Evolutionary conservation across 1,139 yeast species (phyloP).

Genomic region (Yamadazyma sp.): DNA sequence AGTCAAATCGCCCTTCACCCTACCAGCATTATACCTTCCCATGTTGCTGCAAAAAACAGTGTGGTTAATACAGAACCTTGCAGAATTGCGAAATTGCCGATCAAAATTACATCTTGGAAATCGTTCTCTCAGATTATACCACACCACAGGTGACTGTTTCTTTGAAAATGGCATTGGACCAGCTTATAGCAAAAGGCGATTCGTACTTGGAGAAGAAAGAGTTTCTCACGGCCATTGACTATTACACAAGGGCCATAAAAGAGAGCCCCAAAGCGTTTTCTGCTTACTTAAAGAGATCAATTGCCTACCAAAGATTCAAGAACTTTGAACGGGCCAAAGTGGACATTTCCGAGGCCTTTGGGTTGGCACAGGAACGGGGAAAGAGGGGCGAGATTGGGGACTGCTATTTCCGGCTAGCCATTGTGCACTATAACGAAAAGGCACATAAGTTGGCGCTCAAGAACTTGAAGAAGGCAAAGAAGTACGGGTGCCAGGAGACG

Average conservation of each 20-base stretch:
- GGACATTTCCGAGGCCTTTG: conserved; percentile 56
- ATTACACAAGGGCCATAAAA: conserved; percentile 30
- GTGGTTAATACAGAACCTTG: background rate
- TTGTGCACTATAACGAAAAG: conserved; percentile 49
- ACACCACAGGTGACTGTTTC: background rate
- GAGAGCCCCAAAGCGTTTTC: conserved; percentile 49
- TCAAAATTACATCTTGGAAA: background rate
- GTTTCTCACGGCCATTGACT: conserved; percentile 35
- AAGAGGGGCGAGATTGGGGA: conserved; percentile 54
- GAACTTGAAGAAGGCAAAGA: conserved; percentile 51
- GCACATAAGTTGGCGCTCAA: conserved; percentile 46
- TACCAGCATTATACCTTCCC: background rate
- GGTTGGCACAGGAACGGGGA: conserved; percentile 52
- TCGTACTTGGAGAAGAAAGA: conserved; percentile 28
- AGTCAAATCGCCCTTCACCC: too few relatives aligned
- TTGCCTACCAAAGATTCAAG: conserved; percentile 54
- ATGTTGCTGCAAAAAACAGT: background rate
- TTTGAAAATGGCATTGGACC: conserved; percentile 40
- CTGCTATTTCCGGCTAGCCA: conserved; percentile 60
- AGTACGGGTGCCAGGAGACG: conserved; percentile 46
- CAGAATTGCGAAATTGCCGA: conserved; percentile 1
- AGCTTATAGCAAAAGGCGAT: conserved; percentile 38
- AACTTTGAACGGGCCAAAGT: conserved; percentile 49
- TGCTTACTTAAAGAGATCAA: conserved; percentile 56
- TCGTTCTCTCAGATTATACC: background rate